These are phyloP conservation scores for Aurantiochytrium sp. DNA, from an alignment of 108 stramenopile genomes.

Conservation along the genomic window DNA sequence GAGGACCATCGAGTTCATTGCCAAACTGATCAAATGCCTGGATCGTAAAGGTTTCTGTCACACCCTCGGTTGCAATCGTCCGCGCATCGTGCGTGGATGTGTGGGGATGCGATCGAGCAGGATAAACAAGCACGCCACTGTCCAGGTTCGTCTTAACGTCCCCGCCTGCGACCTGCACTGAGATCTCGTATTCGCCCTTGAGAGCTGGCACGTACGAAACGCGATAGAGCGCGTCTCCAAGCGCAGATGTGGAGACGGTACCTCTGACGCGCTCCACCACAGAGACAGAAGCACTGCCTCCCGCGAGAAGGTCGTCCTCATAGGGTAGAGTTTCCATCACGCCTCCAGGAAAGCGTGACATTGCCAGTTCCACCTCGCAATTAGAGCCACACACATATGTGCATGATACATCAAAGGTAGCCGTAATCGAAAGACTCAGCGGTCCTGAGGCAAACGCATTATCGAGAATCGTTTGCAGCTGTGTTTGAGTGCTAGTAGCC, in stretches of 20 bases:
- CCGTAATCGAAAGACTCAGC: neutral
- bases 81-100: slow-evolving; percentile 47
- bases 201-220: slow-evolving; percentile 59
- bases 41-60: slow-evolving; percentile 46
- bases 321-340: neutral
- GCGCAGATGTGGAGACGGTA: neutral
- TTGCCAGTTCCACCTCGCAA: neutral
- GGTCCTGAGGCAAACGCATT: neutral
- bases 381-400: neutral
- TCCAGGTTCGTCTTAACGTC: slow-evolving; percentile 51
- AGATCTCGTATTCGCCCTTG: slow-evolving; percentile 53
- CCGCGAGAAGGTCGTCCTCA: neutral
- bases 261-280: neutral
- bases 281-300: neutral
- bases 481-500: neutral
- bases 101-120: slow-evolving; percentile 37
- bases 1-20: slow-evolving; percentile 49
- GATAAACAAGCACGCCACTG: slow-evolving; percentile 44
- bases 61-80: slow-evolving; percentile 52
- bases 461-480: neutral
- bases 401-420: neutral
- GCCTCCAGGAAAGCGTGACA: neutral
- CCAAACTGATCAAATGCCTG: slow-evolving; percentile 62
- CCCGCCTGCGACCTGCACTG: slow-evolving; percentile 37
- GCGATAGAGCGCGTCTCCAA: slow-evolving; percentile 49